Conservation (phyloP, 2,329 filamentous ascomycete species). For the Pseudogymnoascus sp. region DNA sequence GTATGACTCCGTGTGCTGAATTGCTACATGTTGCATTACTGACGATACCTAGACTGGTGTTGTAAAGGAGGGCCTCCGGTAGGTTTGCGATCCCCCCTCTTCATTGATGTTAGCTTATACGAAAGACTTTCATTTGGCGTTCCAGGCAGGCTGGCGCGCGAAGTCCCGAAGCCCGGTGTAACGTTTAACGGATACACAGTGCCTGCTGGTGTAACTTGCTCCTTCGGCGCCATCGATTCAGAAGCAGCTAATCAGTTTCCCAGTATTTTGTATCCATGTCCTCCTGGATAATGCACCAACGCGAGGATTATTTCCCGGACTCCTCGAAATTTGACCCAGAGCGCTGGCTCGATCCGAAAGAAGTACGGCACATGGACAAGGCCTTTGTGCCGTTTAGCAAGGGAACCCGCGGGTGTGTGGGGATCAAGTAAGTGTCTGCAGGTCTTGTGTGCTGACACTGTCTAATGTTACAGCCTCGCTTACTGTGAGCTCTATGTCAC, state of each 20-base stretch:
- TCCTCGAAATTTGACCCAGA: conserved; percentile 28
- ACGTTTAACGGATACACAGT: conserved; percentile 27
- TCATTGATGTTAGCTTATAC: neutral
- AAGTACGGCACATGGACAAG: conserved; percentile 21
- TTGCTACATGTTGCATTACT: conserved; percentile 6
- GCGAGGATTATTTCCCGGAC: conserved; percentile 27
- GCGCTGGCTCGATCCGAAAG: conserved; percentile 24
- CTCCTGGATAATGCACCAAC: conserved; percentile 27
- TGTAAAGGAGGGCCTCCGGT: conserved; percentile 31
- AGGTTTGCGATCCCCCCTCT: conserved; percentile 6
- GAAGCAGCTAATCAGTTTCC: neutral
- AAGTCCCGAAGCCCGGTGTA: conserved; percentile 24
- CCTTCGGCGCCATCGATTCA: neutral
- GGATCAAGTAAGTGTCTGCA: conserved; percentile 11
- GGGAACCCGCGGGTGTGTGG: conserved; percentile 13
- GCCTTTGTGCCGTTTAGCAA: conserved; percentile 27
- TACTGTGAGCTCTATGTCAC: conserved; percentile 30
- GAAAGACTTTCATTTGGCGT: conserved; percentile 25
- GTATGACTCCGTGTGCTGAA: conserved; percentile 13
- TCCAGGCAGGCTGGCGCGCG: conserved; percentile 26
- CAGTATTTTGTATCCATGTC: conserved; percentile 26
- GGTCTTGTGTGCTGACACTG: neutral
- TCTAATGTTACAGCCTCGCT: conserved; percentile 21
- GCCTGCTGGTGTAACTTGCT: conserved; percentile 22
- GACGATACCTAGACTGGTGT: conserved; percentile 22